Base-by-base conservation (phyloP, 331 rosid species). In the Quercus phellos region DNA sequence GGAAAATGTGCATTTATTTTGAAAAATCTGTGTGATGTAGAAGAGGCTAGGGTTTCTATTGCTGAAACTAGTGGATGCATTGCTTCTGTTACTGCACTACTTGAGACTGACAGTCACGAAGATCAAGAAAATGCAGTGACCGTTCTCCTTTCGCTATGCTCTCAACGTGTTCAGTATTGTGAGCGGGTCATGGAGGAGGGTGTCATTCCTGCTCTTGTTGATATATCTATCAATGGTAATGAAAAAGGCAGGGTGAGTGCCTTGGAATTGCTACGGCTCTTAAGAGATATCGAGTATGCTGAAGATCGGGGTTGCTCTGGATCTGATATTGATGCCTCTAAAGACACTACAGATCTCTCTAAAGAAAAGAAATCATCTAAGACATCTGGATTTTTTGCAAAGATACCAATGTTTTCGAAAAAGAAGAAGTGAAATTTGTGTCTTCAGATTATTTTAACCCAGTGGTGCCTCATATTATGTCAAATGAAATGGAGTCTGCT, bases 61-160 rank as follows among this genome's bases (percentile, higher is more conserved):
- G 87, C 83, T 18, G 92, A 87, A 85, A 91, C 97, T 26, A 82
- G 80, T 32, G 99, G 96, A 58, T 95, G 96, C 90, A 78, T 95
- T 73, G 72, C 87, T 82, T 73, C 78, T 55, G 74, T 93, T 79
- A 87, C 84, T 64, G 87, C 85, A 81, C 76, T 86, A 67, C 97
- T 95, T 9, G 93, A 83, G 3, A 68, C 29, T 1, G 93, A 86
- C 56, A 84, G 82, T 77, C 69, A 78, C 3, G 91, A 90, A 84
- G 91, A 89, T 51, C 93, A 91, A 84, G 97, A 93, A 82, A 83
- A 85, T 74, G 97, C 99, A 24, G 82, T 93, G 51, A 79, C 70
- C 66, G 82, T 93, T 83, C 84, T 95, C 21, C 85, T 87, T 74
- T 89, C 94, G 26, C 42, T 95, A 67, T 93, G 97, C 78, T 90